Conservation (phyloP, 306 rosid genomes). For the Parietaria judaica region DNA sequence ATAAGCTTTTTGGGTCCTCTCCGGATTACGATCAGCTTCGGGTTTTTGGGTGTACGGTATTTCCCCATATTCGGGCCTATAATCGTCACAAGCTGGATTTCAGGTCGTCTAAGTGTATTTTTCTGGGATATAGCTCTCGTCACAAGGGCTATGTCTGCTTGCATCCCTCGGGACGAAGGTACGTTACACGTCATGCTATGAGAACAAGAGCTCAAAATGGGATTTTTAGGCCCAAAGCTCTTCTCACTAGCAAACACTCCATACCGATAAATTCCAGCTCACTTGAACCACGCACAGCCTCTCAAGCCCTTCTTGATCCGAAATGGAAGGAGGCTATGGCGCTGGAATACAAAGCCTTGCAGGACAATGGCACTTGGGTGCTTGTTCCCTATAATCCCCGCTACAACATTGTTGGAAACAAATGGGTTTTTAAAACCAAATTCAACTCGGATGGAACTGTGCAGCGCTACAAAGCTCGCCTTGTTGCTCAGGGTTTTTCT, state of each 20-base stretch:
- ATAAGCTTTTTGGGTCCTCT: too few relatives aligned
- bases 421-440: too few relatives aligned
- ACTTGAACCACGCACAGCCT: neutral
- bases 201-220: neutral
- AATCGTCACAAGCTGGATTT: too few relatives aligned
- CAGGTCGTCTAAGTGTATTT: neutral
- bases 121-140: neutral
- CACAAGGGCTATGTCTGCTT: too few relatives aligned
- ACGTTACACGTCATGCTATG: neutral
- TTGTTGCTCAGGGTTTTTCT: too few relatives aligned
- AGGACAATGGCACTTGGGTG: neutral
- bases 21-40: too few relatives aligned
- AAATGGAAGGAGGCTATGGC: neutral
- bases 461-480: too few relatives aligned
- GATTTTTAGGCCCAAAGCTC: neutral
- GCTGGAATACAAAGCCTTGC: neutral
- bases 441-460: too few relatives aligned
- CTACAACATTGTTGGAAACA: too few relatives aligned
- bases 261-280: neutral
- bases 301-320: neutral
- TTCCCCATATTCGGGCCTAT: too few relatives aligned
- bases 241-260: neutral
- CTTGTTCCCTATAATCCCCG: neutral
- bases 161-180: too few relatives aligned
- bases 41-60: too few relatives aligned